Conservation (phyloP, 371 early-diverging fungal species). For the Coemansia sp. region DNA sequence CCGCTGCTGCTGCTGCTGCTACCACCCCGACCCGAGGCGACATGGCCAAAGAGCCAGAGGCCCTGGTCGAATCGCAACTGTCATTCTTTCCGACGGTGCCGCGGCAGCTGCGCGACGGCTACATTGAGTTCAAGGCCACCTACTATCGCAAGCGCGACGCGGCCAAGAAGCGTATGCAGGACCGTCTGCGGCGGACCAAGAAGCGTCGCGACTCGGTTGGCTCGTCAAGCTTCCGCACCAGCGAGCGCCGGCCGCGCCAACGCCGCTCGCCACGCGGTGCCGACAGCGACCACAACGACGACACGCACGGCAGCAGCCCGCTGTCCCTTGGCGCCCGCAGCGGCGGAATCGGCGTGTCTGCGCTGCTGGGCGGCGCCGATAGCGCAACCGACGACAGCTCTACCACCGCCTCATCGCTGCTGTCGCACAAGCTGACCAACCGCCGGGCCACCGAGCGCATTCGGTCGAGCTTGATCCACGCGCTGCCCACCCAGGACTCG, state of each 20-base stretch:
- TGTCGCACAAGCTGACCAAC: constrained; percentile 12
- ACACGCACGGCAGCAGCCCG: neutral
- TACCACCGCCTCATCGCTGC: constrained; percentile 34
- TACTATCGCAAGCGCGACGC: constrained; percentile 52
- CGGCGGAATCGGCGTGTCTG: constrained; percentile 1
- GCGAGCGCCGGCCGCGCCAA: constrained; percentile 33
- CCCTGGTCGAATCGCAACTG: constrained; percentile 44
- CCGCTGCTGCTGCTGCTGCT: constrained; percentile 1
- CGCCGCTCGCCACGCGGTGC: constrained; percentile 4
- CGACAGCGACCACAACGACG: constrained; percentile 5
- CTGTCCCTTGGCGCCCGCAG: neutral
- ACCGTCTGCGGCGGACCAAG: constrained; percentile 33
- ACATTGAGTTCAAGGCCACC: constrained; percentile 50
- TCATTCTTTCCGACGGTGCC: constrained; percentile 55
- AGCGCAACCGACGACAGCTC: constrained; percentile 51
- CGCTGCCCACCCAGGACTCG: constrained; percentile 35
- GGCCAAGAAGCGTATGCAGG: constrained; percentile 47
- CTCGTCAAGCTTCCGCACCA: constrained; percentile 20
- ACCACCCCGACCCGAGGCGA: neutral
- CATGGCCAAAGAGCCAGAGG: neutral
- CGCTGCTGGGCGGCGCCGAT: constrained; percentile 25
- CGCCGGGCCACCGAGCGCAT: constrained; percentile 10
- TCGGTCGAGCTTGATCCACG: constrained; percentile 29
- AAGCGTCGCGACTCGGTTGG: constrained; percentile 23
- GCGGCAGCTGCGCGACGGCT: constrained; percentile 52